Conservation (phyloP, 768 basidiomycete genomes). For the Holtermanniella nyarrowii region DNA sequence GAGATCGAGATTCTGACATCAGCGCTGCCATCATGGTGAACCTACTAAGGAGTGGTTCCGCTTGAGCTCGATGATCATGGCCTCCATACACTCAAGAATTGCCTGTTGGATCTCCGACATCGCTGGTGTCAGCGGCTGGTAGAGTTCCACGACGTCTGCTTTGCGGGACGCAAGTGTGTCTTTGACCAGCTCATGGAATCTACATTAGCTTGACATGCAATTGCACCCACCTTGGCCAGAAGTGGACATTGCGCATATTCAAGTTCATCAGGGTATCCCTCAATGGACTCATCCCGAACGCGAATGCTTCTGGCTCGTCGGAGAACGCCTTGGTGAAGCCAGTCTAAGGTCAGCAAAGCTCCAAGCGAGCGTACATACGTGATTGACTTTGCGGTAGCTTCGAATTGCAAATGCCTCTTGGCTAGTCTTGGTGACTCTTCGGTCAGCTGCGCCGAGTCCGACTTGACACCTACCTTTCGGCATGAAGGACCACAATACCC, state of each 20-base stretch:
- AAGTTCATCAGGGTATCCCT: slow-evolving; percentile 88
- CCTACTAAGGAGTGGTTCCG: slow-evolving; percentile 65
- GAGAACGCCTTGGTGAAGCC: slow-evolving; percentile 97
- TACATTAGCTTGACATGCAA: slow-evolving; percentile 31
- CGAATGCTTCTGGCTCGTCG: slow-evolving; percentile 92
- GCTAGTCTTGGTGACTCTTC: slow-evolving; percentile 70
- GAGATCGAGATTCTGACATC: slow-evolving; percentile 62
- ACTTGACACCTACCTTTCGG: slow-evolving; percentile 57
- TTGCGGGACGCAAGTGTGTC: slow-evolving; percentile 66
- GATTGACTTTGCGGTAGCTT: slow-evolving; percentile 80
- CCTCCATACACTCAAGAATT: slow-evolving; percentile 87
- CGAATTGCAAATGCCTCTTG: slow-evolving; percentile 89
- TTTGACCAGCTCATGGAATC: slow-evolving; percentile 84
- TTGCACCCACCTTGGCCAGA: slow-evolving; percentile 67
- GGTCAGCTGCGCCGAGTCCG: neutral
- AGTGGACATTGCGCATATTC: slow-evolving; percentile 74
- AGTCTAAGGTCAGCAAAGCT: slow-evolving; percentile 30
- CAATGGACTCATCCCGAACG: slow-evolving; percentile 79
- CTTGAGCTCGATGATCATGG: slow-evolving; percentile 78
- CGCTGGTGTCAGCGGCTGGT: slow-evolving; percentile 67
- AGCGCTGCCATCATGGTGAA: neutral
- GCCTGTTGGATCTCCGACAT: slow-evolving; percentile 90
- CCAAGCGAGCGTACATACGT: slow-evolving; percentile 28
- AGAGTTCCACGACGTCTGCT: slow-evolving; percentile 85
- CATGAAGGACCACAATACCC: slow-evolving; percentile 80